Percentiles rank a stretch among this genome's conserved stretches.
These are phyloP conservation scores for Floccularia luteovirens DNA, from an alignment of 768 basidiomycete genomes.

Conservation along the genomic window DNA sequence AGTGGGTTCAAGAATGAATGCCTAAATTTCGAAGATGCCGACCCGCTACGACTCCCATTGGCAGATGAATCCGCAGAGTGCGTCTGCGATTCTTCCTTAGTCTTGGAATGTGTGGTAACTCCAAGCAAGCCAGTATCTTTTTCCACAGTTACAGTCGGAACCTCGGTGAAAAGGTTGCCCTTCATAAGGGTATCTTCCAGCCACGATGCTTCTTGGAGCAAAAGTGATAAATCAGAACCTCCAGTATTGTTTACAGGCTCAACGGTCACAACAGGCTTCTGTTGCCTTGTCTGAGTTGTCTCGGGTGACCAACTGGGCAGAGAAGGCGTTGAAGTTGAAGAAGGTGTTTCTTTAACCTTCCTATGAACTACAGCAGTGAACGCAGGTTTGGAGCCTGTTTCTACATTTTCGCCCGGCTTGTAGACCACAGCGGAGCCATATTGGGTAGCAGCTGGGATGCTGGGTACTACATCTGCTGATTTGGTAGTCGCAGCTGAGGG, in stretches of 20 bases:
- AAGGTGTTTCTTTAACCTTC: conserved; percentile 37
- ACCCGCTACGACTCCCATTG: conserved; percentile 14
- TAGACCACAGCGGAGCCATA: background rate
- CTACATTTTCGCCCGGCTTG: conserved; percentile 4
- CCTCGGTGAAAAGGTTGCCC: conserved; percentile 37
- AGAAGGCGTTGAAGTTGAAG: conserved; percentile 11
- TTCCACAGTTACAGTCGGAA: conserved; percentile 6
- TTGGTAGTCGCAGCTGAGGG: conserved; percentile 14
- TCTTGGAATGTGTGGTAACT: conserved; percentile 4
- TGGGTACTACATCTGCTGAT: conserved; percentile 15
- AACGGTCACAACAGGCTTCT: conserved; percentile 20
- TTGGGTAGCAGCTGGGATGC: conserved; percentile 12
- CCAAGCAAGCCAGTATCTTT: conserved; percentile 7
- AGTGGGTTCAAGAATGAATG: conserved; percentile 26
- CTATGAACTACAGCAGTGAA: conserved; percentile 56
- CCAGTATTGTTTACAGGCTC: conserved; percentile 39
- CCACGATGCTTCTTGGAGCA: conserved; percentile 52
- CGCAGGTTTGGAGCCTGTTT: conserved; percentile 13
- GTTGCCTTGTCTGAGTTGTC: conserved; percentile 19
- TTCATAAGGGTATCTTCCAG: conserved; percentile 46
- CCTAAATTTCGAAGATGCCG: conserved; percentile 20
- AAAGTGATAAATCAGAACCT: conserved; percentile 40
- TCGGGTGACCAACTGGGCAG: conserved; percentile 14
- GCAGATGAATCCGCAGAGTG: conserved; percentile 7
- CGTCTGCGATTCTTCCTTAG: conserved; percentile 9